Conservation (phyloP, 768 basidiomycete genomes). For the button mushroom (Agaricus bisporus) region DNA sequence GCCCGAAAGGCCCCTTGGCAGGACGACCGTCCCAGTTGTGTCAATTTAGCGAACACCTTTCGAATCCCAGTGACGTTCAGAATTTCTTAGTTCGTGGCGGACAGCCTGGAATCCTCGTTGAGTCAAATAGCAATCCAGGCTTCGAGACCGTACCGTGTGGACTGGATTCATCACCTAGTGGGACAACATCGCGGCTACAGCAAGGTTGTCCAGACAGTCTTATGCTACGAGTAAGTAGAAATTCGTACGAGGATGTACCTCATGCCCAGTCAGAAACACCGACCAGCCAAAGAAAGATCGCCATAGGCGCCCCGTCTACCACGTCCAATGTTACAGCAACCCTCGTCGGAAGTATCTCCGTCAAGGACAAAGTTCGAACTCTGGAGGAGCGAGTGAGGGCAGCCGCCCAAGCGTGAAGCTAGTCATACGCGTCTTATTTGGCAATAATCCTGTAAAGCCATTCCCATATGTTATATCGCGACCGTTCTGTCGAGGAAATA, state of each 20-base stretch:
- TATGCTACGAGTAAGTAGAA: neutral
- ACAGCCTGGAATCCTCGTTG: neutral
- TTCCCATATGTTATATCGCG: too few relatives aligned
- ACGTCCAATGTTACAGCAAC: slow-evolving; percentile 3
- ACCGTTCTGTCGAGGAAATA: too few relatives aligned
- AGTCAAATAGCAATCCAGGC: neutral
- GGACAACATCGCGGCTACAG: neutral
- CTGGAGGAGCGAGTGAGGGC: slow-evolving; percentile 28
- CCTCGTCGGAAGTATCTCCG: slow-evolving; percentile 19
- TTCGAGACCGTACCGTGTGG: too few relatives aligned
- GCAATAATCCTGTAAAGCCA: too few relatives aligned
- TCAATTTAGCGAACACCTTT: neutral
- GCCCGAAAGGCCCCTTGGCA: neutral
- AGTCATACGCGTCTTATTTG: neutral
- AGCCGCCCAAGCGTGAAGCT: neutral
- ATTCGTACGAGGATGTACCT: neutral
- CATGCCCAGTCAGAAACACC: neutral
- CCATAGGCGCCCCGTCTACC: neutral
- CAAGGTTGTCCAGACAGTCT: neutral
- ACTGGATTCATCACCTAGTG: neutral
- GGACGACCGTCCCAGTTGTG: neutral
- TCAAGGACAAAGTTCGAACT: slow-evolving; percentile 36
- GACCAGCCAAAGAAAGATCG: neutral
- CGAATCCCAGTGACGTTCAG: neutral
- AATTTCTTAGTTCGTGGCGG: neutral